A percentile compares a stretch with the other conserved stretches of the same genome.
These are phyloP conservation scores for Solanum paucissectum DNA, from an alignment of 257 asterid genomes.

Conservation along the genomic window DNA sequence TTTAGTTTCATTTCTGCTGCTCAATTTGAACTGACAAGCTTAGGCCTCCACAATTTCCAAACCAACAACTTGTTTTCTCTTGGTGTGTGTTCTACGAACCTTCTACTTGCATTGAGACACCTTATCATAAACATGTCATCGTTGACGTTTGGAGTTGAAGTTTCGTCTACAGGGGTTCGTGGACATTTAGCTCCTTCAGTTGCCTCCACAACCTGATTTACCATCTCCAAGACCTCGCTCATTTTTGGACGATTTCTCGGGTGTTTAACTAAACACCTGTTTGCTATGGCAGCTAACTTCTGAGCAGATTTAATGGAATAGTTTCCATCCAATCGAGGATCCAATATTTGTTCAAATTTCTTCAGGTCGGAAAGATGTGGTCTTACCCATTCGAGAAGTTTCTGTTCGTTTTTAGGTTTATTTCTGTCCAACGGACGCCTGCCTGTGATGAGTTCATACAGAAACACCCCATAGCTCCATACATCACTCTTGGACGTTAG, in stretches of 20 bases:
- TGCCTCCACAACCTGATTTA: constrained; percentile 36
- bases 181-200: constrained; percentile 10
- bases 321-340: constrained; percentile 63
- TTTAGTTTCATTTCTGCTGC: not conserved
- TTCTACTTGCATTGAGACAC: constrained; percentile 27
- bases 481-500: constrained; percentile 82
- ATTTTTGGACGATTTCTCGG: constrained; percentile 72
- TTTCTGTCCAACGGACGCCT: constrained; percentile 76
- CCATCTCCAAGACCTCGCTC: constrained; percentile 57
- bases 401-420: constrained; percentile 72
- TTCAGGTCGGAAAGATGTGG: constrained; percentile 61
- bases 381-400: constrained; percentile 78
- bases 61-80: constrained; percentile 39
- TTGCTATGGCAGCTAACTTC: constrained; percentile 82
- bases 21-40: constrained; percentile 26
- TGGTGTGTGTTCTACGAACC: constrained; percentile 29
- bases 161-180: constrained; percentile 1
- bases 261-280: constrained; percentile 50
- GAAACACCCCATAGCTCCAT: constrained; percentile 92
- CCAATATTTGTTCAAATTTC: constrained; percentile 67
- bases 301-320: constrained; percentile 52
- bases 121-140: constrained; percentile 16
- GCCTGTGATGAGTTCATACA: constrained; percentile 87
- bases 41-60: constrained; percentile 42
- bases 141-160: constrained; percentile 6